Base-by-base conservation (phyloP, 345 rosid species). In the Jatropha curcas region DNA sequence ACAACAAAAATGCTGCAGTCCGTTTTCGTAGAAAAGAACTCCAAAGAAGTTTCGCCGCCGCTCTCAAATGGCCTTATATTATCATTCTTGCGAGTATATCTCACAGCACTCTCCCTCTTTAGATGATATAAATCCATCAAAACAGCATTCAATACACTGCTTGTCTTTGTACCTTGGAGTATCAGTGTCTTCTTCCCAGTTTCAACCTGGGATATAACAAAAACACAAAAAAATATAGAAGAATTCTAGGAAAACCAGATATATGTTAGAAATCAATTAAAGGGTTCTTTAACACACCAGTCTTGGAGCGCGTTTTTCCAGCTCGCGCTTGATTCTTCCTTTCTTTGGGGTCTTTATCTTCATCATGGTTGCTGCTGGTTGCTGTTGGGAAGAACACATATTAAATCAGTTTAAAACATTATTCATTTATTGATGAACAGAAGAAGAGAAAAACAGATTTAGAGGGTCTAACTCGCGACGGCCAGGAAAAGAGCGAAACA, bases 1-100 rank as follows among this genome's bases (percentile, higher is more conserved):
- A 95, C 98, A 86, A 88, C 91, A 76, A 95, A 91, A 48, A 91
- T 78, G 80, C 99, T 85, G 84, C 97, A 95, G 80, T 95, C 99
- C 0, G 98, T 91, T 84, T 91, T 95, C 19, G 68, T 86, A 59
- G 99, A 95, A 79, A 91, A 95, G 85, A 89, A 91, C 88, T 95
- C 98, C 79, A 95, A 72, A 7, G 97, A 92, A 45, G 96, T 86
- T 78, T 90, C 98, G 53, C 98, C 99, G 33, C 98, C 97, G 34
- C 82, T 83, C 81, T 95, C 99, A 73, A 95, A 95, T 10, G 99
- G 98, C 80, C 97, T 86, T 50, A 95, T 88, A 35, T 91, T 91
- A 57, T 87, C 98, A 79, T 95, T 95, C 88, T 88, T 95, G 31
- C 98, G 90, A 0, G 98, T 88, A 77, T 78, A 95, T 73, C 90